A percentile compares a stretch with the other conserved stretches of the same genome.
These are phyloP conservation scores for Boechera retrofracta DNA, from an alignment of 345 rosid species.

Conservation along the genomic window DNA sequence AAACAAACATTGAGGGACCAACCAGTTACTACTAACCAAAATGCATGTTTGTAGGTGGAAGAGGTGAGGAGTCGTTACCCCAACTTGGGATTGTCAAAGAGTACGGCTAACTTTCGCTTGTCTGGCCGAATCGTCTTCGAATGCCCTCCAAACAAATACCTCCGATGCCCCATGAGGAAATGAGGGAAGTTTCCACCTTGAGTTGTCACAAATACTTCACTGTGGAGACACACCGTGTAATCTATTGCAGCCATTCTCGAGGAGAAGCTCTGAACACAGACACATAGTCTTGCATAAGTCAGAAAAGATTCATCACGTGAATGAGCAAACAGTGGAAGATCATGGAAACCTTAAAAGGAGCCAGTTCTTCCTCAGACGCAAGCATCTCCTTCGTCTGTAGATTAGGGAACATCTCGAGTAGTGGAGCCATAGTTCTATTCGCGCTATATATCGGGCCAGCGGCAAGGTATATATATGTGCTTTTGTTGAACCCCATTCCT, in stretches of 20 bases:
- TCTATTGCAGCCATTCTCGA: conserved; percentile 99
- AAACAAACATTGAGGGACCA: neutral
- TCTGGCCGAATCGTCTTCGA: conserved; percentile 92
- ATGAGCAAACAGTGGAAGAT: conserved; percentile 11
- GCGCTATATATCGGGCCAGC: conserved; percentile 88
- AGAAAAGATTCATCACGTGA: conserved; percentile 20
- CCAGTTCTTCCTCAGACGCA: conserved; percentile 81
- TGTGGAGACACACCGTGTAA: conserved; percentile 97
- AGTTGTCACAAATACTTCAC: conserved; percentile 98
- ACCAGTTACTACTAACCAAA: conserved; percentile 4
- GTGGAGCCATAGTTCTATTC: conserved; percentile 88
- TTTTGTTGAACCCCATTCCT: conserved; percentile 95
- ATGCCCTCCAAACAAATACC: conserved; percentile 89
- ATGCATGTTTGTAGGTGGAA: conserved; percentile 15
- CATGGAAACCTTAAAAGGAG: conserved; percentile 69
- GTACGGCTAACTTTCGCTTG: conserved; percentile 87
- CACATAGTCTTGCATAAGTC: conserved; percentile 26
- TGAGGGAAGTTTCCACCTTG: conserved; percentile 99
- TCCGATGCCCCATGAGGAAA: conserved; percentile 94
- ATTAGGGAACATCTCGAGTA: conserved; percentile 95
- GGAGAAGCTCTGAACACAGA: conserved; percentile 75
- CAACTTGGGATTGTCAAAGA: conserved; percentile 82
- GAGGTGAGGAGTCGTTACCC: conserved; percentile 56
- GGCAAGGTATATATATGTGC: conserved; percentile 83
- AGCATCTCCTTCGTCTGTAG: conserved; percentile 87